Percentiles rank a stretch among this genome's conserved stretches.
These are phyloP conservation scores for Polychaeton citri DNA, from an alignment of 2,329 filamentous ascomycete species.

Conservation along the genomic window DNA sequence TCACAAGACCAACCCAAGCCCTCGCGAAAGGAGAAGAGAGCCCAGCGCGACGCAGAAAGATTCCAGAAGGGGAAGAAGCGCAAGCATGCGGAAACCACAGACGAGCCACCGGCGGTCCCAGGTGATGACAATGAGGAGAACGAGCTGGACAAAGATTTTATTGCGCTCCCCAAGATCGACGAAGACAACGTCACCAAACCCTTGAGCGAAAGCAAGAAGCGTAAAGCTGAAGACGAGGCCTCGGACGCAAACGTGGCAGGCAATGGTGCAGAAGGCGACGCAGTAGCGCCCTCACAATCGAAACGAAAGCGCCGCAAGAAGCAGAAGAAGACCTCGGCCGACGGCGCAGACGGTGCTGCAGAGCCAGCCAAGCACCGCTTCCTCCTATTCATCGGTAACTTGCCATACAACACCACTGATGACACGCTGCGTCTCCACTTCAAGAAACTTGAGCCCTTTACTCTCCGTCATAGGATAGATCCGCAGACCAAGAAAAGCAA, in stretches of 20 bases:
- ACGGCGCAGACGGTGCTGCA: constrained; percentile 8
- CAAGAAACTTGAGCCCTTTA: constrained; percentile 54
- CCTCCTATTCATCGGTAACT: constrained; percentile 77
- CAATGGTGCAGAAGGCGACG: constrained; percentile 3
- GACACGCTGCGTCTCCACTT: constrained; percentile 64
- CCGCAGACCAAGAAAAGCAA: constrained; percentile 52
- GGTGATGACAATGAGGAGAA: constrained; percentile 12
- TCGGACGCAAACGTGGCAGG: constrained; percentile 1
- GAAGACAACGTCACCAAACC: constrained; percentile 1
- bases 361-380: constrained; percentile 43
- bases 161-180: constrained; percentile 4
- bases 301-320: constrained; percentile 10
- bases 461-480: constrained; percentile 61
- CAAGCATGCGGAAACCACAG: constrained; percentile 13
- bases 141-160: constrained; percentile 8
- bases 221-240: not conserved
- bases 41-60: constrained; percentile 21
- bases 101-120: constrained; percentile 9
- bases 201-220: constrained; percentile 5
- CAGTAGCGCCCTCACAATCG: constrained; percentile 1
- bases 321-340: constrained; percentile 6
- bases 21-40: constrained; percentile 22
- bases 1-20: constrained; percentile 13
- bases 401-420: constrained; percentile 69
- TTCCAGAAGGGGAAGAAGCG: constrained; percentile 21